Evolutionary conservation across 495 filamentous ascomycete species (phyloP), one percentile per base, ranked within the genome.

Genomic region (Haplographium delicatum): DNA sequence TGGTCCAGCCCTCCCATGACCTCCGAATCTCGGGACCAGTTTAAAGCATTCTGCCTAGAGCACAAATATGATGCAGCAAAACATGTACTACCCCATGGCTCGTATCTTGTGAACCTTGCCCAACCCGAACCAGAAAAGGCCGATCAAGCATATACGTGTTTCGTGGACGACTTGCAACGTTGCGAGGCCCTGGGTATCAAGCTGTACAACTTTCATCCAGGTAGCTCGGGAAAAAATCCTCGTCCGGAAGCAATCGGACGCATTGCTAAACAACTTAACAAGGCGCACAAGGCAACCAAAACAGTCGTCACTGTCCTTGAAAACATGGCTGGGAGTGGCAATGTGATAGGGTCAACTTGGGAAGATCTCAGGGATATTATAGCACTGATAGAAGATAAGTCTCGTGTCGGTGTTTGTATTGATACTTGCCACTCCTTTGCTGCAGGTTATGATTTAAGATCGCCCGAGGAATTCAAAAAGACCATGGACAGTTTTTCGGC

Each of bases 121-220:
- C 86, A 95, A 61, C 70, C 77, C 13, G 89, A 96, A 58, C 65
- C 77, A 24, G 75, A 73, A 16, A 95, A 93, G 60, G 84, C 89
- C 16, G 77, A 81, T n/a, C 88, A 96, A 66, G 90, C 88, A 9
- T 96, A 95, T 62, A 72, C 74, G 37, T 77, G 81, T 38, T 98
- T 98, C 67, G 51, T 95, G 19, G 91, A 98, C 55, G 93, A 98
- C 63, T 73, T 98, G 1, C 67, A 80, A 37, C 83, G 93, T 20
- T 97, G 93, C 64, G 90, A 95, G 61, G 74, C 73, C n/a, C 81
- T 98, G 0, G 86, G 87, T 0, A 95, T 98, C 62, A 76, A 68
- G 51, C 74, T 97, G 13, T 98, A 97, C 72, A 98, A 98, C 66
- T 97, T 98, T 72, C 93, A 98, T 64, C 93, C 93, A 0, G 93